These are phyloP conservation scores for Incumbomyces delicatus DNA, from an alignment of 2,329 filamentous ascomycete genomes.

Conservation along the genomic window DNA sequence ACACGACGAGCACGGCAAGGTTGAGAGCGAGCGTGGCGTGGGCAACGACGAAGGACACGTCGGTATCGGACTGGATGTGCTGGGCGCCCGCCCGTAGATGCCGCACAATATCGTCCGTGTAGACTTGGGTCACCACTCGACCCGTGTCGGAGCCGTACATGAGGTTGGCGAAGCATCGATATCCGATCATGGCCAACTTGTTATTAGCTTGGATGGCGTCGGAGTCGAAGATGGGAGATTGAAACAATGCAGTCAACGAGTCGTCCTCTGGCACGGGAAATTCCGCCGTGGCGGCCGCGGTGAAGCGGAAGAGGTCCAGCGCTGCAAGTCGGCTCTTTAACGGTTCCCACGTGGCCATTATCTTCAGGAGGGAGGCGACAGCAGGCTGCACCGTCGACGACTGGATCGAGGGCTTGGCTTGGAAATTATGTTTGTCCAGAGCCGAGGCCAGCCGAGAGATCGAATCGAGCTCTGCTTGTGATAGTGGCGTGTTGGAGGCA, in stretches of 20 bases:
- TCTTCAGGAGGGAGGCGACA: slow-evolving; percentile 46
- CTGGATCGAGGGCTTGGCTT: slow-evolving; percentile 25
- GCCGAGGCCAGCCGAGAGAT: slow-evolving; percentile 53
- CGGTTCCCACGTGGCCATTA: slow-evolving; percentile 66
- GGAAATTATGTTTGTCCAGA: slow-evolving; percentile 42
- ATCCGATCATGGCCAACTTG: slow-evolving; percentile 62
- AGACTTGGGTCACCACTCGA: slow-evolving; percentile 45
- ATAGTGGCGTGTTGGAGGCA: slow-evolving; percentile 59
- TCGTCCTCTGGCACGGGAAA: slow-evolving; percentile 52
- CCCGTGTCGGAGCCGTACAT: slow-evolving; percentile 64
- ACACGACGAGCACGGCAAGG: slow-evolving; percentile 61
- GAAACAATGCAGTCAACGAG: slow-evolving; percentile 46
- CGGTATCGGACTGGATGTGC: slow-evolving; percentile 37
- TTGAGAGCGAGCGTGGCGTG: slow-evolving; percentile 77
- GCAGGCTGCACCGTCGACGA: slow-evolving; percentile 46
- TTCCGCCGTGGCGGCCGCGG: slow-evolving; percentile 57
- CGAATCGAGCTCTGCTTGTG: slow-evolving; percentile 57
- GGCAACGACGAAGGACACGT: slow-evolving; percentile 75
- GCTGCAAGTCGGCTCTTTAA: slow-evolving; percentile 69
- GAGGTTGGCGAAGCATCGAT: slow-evolving; percentile 72
- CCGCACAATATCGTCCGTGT: slow-evolving; percentile 49
- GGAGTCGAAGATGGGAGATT: slow-evolving; percentile 47
- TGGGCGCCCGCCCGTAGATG: slow-evolving; percentile 56
- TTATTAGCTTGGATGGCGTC: slow-evolving; percentile 63
- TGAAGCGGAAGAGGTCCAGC: slow-evolving; percentile 77